Conservation (phyloP, 1,284 basidiomycete genomes). For the Ceratobasidium sp. region DNA sequence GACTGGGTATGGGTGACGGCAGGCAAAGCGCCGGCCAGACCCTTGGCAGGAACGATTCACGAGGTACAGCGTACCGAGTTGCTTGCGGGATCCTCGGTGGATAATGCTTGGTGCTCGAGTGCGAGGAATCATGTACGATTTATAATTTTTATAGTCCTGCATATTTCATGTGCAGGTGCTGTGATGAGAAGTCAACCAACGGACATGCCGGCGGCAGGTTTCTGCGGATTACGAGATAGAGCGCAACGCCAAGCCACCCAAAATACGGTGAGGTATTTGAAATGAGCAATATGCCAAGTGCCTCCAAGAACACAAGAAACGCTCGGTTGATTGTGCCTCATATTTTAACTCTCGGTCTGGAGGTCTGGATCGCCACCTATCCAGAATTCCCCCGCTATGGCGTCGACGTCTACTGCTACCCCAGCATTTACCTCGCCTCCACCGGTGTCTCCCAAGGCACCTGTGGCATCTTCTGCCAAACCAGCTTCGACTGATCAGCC, state of each 20-base stretch:
- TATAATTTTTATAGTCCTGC: too few relatives aligned
- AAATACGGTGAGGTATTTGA: conserved; percentile 3
- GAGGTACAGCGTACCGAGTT: not conserved
- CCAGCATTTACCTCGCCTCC: conserved; percentile 19
- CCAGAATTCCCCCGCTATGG: not conserved
- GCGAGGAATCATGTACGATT: too few relatives aligned
- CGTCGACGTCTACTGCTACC: conserved; percentile 17
- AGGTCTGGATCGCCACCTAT: not conserved
- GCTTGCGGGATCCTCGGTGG: too few relatives aligned
- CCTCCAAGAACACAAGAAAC: conserved; percentile 28
- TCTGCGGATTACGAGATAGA: too few relatives aligned
- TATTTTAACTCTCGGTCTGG: not conserved
- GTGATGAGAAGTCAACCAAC: too few relatives aligned
- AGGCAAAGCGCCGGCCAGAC: not conserved
- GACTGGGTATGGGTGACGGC: conserved; percentile 10
- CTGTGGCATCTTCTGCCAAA: not conserved
- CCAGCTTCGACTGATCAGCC: conserved; percentile 18
- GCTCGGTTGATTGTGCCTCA: not conserved
- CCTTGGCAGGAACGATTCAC: conserved; percentile 29
- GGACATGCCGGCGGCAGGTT: too few relatives aligned
- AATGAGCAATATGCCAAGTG: conserved; percentile 11
- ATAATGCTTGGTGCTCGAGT: too few relatives aligned
- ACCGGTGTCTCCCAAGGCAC: conserved; percentile 10
- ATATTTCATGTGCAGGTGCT: too few relatives aligned
- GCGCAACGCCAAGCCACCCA: not conserved